Percentiles rank a stretch among this genome's conserved stretches.
Evolutionary conservation across 1,139 yeast species (phyloP).

Genomic region (Pichia norvegensis): DNA sequence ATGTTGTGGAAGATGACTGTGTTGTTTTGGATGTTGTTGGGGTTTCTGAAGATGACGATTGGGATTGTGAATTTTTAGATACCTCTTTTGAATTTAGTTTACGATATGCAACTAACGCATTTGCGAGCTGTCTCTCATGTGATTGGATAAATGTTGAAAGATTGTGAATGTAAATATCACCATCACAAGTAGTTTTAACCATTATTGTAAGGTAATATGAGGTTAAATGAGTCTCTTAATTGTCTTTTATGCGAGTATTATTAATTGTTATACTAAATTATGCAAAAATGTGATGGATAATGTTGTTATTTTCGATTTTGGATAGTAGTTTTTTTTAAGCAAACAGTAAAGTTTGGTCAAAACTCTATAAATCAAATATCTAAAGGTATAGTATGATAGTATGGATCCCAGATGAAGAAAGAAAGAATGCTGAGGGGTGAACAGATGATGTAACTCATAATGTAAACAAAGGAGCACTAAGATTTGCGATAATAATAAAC

Average conservation of each 20-base stretch:
- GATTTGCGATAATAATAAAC: too few species aligned
- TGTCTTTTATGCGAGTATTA: background rate
- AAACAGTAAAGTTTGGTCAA: background rate
- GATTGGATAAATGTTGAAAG: conserved; percentile 32
- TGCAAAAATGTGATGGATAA: background rate
- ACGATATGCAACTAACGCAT: conserved; percentile 29
- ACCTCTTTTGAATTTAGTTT: conserved; percentile 21
- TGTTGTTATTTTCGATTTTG: background rate
- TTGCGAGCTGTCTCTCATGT: conserved; percentile 33
- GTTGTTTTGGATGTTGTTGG: background rate
- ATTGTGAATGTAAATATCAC: conserved; percentile 34
- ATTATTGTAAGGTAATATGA: conserved; percentile 7
- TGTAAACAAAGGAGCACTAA: too few species aligned
- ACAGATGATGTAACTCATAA: too few species aligned
- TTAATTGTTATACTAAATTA: too few species aligned
- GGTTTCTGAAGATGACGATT: conserved; percentile 22
- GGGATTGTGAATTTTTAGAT: conserved; percentile 38
- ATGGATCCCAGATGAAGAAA: too few species aligned
- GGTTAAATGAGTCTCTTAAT: too few species aligned
- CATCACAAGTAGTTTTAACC: conserved; percentile 30
- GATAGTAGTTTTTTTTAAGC: background rate
- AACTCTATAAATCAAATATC: too few species aligned
- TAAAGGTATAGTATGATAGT: too few species aligned
- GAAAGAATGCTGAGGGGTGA: too few species aligned
- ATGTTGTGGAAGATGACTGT: background rate